Conservation (phyloP, 768 basidiomycete species). For the Kwoniella sp. region DNA sequence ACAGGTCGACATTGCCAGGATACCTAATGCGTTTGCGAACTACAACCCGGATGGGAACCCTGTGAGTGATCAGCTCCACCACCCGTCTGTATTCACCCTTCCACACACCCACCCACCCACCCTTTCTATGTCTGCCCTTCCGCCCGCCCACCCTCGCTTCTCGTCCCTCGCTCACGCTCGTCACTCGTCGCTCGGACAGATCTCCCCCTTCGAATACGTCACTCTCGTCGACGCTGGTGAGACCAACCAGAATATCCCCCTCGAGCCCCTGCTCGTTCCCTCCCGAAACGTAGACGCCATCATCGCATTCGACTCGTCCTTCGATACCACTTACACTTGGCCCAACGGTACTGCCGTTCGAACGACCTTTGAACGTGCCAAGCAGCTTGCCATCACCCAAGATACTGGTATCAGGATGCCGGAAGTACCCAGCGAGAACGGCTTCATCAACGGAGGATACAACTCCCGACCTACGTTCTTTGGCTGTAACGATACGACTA, state of each 20-base stretch:
- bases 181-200: constrained; percentile 23
- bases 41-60: constrained; percentile 48
- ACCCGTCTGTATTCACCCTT: no score
- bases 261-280: constrained; percentile 71
- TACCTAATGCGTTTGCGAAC: constrained; percentile 54
- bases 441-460: constrained; percentile 52
- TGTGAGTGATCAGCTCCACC: constrained; percentile 29
- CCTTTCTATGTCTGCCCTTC: no score
- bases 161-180: background rate
- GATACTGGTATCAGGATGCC: constrained; percentile 50
- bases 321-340: constrained; percentile 61
- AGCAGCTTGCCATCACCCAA: constrained; percentile 23
- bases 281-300: constrained; percentile 72
- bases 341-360: constrained; percentile 68
- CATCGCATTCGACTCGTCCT: constrained; percentile 68
- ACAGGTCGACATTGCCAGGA: constrained; percentile 52
- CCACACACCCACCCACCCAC: no score
- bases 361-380: constrained; percentile 42
- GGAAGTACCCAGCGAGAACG: constrained; percentile 46
- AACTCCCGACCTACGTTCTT: constrained; percentile 51
- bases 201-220: constrained; percentile 42
- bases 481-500: constrained; percentile 59
- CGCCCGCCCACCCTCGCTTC: no score
- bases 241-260: constrained; percentile 63
- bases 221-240: constrained; percentile 55